phyloP scores from a whole-genome alignment of 1,139 yeast genomes.

The Suhomyces wounanorum region DNA sequence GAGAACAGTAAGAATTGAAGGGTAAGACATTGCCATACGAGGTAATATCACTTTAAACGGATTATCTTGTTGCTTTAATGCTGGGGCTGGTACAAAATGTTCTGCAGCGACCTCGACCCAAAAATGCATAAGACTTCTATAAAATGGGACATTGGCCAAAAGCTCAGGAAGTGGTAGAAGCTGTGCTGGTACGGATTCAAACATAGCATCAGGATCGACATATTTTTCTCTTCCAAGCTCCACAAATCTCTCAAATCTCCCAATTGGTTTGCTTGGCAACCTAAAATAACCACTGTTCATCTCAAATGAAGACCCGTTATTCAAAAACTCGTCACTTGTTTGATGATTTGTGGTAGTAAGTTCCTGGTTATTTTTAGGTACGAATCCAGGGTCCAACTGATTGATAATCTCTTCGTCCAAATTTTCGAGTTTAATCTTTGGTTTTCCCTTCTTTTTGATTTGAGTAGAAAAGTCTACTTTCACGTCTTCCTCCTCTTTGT shows the following conservation, averaged over 20 bases:
- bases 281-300: neutral
- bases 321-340: no score
- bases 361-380: neutral
- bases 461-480: neutral
- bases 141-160: constrained; percentile 57
- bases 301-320: no score
- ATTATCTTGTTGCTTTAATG: constrained; percentile 55
- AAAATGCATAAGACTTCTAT: constrained; percentile 61
- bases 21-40: constrained; percentile 64
- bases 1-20: constrained; percentile 59
- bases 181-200: constrained; percentile 43
- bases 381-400: neutral
- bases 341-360: neutral
- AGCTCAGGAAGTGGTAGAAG: constrained; percentile 60
- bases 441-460: neutral
- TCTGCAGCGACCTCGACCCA: constrained; percentile 65
- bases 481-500: neutral
- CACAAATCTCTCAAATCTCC: neutral
- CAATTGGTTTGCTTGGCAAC: neutral
- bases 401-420: neutral
- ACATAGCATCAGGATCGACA: constrained; percentile 8
- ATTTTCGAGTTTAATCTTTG: neutral
- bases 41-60: constrained; percentile 71
- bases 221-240: neutral
- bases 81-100: constrained; percentile 70